Conservation (phyloP, 176 grass and related monocot species). For the Avena insularis region DNA sequence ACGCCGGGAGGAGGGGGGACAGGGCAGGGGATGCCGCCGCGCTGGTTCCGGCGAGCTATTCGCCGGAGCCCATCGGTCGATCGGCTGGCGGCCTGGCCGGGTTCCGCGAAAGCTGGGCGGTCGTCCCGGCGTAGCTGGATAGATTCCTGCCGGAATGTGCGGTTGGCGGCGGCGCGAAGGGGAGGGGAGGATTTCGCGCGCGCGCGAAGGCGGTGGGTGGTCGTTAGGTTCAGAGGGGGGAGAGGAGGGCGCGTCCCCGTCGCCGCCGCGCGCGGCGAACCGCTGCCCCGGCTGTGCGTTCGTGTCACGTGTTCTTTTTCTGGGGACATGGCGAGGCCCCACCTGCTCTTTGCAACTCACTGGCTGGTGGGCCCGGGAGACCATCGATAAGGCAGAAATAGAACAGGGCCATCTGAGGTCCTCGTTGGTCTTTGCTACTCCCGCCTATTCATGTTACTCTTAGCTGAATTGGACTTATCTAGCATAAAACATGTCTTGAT, state of each 20-base stretch:
- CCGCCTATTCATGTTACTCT: no score
- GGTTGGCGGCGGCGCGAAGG: slow-evolving; percentile 48
- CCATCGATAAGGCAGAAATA: no score
- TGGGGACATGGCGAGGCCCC: neutral
- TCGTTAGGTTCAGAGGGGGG: slow-evolving; percentile 41
- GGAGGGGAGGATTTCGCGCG: slow-evolving; percentile 44
- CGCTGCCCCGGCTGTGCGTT: neutral
- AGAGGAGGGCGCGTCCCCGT: slow-evolving; percentile 28
- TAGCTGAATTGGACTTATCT: no score
- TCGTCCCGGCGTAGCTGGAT: slow-evolving; percentile 29
- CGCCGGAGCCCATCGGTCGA: slow-evolving; percentile 52
- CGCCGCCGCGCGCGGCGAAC: slow-evolving; percentile 49
- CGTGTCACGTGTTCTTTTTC: neutral
- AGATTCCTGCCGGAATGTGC: slow-evolving; percentile 41
- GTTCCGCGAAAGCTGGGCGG: neutral
- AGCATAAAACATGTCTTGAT: no score
- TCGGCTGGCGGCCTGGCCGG: slow-evolving; percentile 14
- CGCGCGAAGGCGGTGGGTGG: slow-evolving; percentile 48
- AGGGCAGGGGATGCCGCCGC: slow-evolving; percentile 12
- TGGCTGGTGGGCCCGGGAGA: neutral
- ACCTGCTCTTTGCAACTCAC: neutral
- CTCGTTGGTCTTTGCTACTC: no score
- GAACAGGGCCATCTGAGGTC: no score
- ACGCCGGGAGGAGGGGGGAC: neutral
- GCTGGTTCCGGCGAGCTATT: slow-evolving; percentile 50